These are phyloP conservation scores for Thalassiosira exigua DNA, from an alignment of 352 stramenopile genomes.

Conservation along the genomic window DNA sequence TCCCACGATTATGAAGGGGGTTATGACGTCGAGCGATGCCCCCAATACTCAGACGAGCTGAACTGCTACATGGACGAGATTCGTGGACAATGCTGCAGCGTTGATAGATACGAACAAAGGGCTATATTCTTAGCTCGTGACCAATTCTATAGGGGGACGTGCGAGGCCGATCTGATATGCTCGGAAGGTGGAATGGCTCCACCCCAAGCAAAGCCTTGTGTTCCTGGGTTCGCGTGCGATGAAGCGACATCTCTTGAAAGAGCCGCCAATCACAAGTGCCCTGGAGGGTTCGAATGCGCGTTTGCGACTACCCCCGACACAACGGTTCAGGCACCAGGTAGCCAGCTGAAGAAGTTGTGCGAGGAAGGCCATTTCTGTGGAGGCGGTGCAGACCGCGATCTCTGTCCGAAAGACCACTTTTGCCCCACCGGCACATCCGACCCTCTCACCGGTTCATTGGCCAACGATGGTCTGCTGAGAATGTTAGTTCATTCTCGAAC, in stretches of 20 bases:
- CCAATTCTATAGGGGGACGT: constrained; percentile 94
- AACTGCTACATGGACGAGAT: constrained; percentile 65
- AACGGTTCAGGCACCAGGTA: constrained; percentile 88
- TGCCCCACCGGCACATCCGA: constrained; percentile 93
- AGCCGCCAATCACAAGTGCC: constrained; percentile 86
- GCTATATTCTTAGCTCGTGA: constrained; percentile 77
- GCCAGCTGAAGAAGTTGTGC: constrained; percentile 91
- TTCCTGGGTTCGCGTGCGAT: constrained; percentile 94
- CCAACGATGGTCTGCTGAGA: constrained; percentile 89
- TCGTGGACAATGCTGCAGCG: constrained; percentile 64
- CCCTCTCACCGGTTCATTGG: constrained; percentile 87
- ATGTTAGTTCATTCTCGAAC: constrained; percentile 16
- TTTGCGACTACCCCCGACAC: constrained; percentile 94
- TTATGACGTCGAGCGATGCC: constrained; percentile 69
- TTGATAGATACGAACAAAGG: constrained; percentile 60
- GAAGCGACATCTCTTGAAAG: constrained; percentile 88
- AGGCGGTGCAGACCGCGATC: constrained; percentile 84
- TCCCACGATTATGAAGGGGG: constrained; percentile 68
- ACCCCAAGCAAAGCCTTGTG: constrained; percentile 90
- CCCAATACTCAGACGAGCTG: constrained; percentile 56
- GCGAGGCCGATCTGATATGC: constrained; percentile 96
- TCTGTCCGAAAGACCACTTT: constrained; percentile 92
- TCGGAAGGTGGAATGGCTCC: constrained; percentile 73
- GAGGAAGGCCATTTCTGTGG: constrained; percentile 89
- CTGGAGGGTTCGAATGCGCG: constrained; percentile 92